Evolutionary conservation across 1,139 yeast genomes (phyloP), one percentile per base, ranked within the genome.

Genomic region (Pichia sp.): DNA sequence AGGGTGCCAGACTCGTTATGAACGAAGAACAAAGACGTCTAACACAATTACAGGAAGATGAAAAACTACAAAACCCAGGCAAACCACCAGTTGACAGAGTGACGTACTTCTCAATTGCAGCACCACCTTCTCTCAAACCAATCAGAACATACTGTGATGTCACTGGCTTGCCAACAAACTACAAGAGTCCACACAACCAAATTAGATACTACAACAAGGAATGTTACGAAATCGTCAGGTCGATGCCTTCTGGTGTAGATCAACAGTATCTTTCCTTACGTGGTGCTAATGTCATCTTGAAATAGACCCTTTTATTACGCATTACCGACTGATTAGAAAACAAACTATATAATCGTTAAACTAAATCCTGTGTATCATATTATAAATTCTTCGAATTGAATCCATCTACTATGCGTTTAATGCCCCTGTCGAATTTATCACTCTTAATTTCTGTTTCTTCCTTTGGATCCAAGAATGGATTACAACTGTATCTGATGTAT

Each of bases 51-150:
- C 68, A 58, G 27, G 56, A 56, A 22, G 68, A 57, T 56, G 53
- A 53, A 18, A 51, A 50, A 18, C 37, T 39, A 4, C 18, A 20
- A 11, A 39, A 43, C 21, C 42, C 43, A 6, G 42, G 35, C 9
- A 22, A 41, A 17, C 53, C 55, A 19, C 46, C 73, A 45, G 69
- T 70, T 40, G 67, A 70, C 48, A 75, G 76, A 48, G 74, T 85
- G 6, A 82, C 88, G 0, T 83, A 78, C 62, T 72, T 76, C 43
- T 76, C 83, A 18, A 70, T 91, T 9, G 80, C 79, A 31, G 96
- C 97, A 0, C 96, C 97, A 2, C 99, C 99, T 0, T 85, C 95
- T 7, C 68, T 91, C 55, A 76, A 72, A 56, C 98, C 98, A 0
- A 71, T 74, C 19, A 88, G 85, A 67, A 84, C 82, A 59, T 93